These are phyloP conservation scores for Starmerella stigmatis DNA, from an alignment of 805 yeast genomes.

Conservation along the genomic window DNA sequence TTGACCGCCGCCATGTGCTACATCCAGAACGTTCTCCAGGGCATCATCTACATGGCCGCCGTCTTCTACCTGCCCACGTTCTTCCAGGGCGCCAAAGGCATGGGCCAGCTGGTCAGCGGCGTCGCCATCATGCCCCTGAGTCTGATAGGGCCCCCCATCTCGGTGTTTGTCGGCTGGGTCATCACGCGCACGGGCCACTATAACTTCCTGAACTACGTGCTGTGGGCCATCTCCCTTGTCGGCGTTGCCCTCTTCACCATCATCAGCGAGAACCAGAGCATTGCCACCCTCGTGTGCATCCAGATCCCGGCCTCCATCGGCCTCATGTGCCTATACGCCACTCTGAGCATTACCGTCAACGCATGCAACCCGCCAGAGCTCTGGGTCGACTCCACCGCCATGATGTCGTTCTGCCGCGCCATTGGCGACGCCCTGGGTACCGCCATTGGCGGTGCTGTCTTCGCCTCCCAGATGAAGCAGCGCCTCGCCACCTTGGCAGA, in stretches of 20 bases:
- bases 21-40: slow-evolving; percentile 33
- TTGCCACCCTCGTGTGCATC: slow-evolving; percentile 35
- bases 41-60: slow-evolving; percentile 31
- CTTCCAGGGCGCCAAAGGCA: slow-evolving; percentile 40
- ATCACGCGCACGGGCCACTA: slow-evolving; percentile 35
- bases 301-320: slow-evolving; percentile 41
- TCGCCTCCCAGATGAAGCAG: slow-evolving; percentile 24
- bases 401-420: slow-evolving; percentile 27
- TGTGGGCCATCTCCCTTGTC: slow-evolving; percentile 33
- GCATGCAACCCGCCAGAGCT: slow-evolving; percentile 27
- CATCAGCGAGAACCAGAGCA: slow-evolving; percentile 32
- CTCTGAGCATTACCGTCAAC: slow-evolving; percentile 28
- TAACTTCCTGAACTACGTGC: slow-evolving; percentile 34
- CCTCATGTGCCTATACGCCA: slow-evolving; percentile 39
- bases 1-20: slow-evolving; percentile 35
- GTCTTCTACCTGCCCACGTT: slow-evolving; percentile 37
- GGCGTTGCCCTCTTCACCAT: slow-evolving; percentile 39
- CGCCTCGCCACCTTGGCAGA: slow-evolving; percentile 9
- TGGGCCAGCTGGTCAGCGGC: slow-evolving; percentile 39
- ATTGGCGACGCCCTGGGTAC: slow-evolving; percentile 30
- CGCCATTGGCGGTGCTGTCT: slow-evolving; percentile 30
- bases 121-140: slow-evolving; percentile 38
- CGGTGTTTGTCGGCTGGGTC: slow-evolving; percentile 32
- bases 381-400: slow-evolving; percentile 28
- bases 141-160: slow-evolving; percentile 34